Evolutionary conservation across 2,329 filamentous ascomycete genomes (phyloP).

Genomic region (Epichloe sp.): DNA sequence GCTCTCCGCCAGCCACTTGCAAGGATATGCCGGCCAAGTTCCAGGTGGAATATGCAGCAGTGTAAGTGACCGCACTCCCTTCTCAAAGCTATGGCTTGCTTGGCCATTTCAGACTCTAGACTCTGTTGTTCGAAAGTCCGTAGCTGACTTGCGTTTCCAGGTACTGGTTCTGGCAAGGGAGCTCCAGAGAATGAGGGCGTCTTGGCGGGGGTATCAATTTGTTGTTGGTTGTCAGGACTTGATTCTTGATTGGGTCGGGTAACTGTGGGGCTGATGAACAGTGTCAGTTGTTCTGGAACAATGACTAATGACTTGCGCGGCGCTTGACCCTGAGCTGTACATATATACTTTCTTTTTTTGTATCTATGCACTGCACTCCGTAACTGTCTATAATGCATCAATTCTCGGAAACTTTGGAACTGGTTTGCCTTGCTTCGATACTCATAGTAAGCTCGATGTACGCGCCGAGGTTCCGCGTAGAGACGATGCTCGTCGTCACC

Average conservation of each 20-base stretch:
- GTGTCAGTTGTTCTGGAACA: too few species aligned
- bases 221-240: too few species aligned
- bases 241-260: too few species aligned
- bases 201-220: too few species aligned
- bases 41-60: slow-evolving; percentile 65
- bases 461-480: slow-evolving; percentile 15
- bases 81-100: background rate
- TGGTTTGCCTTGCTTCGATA: too few species aligned
- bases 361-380: too few species aligned
- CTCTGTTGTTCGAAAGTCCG: background rate
- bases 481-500: too few species aligned
- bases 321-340: too few species aligned
- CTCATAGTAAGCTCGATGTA: slow-evolving; percentile 4
- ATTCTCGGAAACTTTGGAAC: background rate
- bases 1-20: slow-evolving; percentile 62
- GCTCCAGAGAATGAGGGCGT: background rate
- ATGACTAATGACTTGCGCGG: too few species aligned
- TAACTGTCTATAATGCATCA: background rate
- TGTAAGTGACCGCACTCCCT: slow-evolving; percentile 46
- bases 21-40: slow-evolving; percentile 49
- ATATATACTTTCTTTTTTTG: too few species aligned
- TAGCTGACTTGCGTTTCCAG: slow-evolving; percentile 10
- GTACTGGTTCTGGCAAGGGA: slow-evolving; percentile 25
- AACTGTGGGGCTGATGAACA: too few species aligned
- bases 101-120: background rate